phyloP scores from a whole-genome alignment of 805 yeast genomes.

The Wickerhamiella allomyrinae region DNA sequence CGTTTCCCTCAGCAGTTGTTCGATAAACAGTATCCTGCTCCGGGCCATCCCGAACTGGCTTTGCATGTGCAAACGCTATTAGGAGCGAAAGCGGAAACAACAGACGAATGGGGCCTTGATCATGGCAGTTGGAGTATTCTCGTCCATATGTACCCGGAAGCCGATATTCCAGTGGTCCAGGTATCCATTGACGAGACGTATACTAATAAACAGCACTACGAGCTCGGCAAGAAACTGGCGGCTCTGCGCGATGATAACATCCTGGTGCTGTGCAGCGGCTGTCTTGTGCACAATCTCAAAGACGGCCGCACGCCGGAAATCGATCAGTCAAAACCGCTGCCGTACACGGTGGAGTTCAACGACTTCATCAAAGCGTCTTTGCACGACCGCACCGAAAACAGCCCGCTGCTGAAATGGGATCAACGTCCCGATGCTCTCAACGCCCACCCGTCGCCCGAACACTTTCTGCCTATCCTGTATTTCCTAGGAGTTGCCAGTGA shows the following conservation, averaged over 20 bases:
- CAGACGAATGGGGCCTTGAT: constrained; percentile 5
- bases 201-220: constrained; percentile 23
- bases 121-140: constrained; percentile 6
- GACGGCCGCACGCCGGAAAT: constrained; percentile 31
- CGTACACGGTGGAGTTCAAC: constrained; percentile 25
- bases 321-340: constrained; percentile 15
- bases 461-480: constrained; percentile 26
- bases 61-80: not conserved
- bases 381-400: constrained; percentile 13
- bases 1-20: constrained; percentile 4
- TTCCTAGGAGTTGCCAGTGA: constrained; percentile 3
- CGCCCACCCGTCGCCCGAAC: constrained; percentile 62
- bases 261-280: constrained; percentile 45
- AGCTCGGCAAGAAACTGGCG: constrained; percentile 38
- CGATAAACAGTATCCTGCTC: constrained; percentile 5
- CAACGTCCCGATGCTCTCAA: constrained; percentile 8
- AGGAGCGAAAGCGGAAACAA: not conserved
- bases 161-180: constrained; percentile 24
- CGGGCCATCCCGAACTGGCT: constrained; percentile 6
- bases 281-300: constrained; percentile 52
- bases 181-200: constrained; percentile 27
- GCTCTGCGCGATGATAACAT: constrained; percentile 37
- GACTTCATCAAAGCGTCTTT: constrained; percentile 23
- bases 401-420: constrained; percentile 5
- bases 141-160: constrained; percentile 5